A percentile compares a stretch with the other conserved stretches of the same genome.
phyloP scores from a whole-genome alignment of 1,284 basidiomycete species.

The Leucoagaricus sp. region DNA sequence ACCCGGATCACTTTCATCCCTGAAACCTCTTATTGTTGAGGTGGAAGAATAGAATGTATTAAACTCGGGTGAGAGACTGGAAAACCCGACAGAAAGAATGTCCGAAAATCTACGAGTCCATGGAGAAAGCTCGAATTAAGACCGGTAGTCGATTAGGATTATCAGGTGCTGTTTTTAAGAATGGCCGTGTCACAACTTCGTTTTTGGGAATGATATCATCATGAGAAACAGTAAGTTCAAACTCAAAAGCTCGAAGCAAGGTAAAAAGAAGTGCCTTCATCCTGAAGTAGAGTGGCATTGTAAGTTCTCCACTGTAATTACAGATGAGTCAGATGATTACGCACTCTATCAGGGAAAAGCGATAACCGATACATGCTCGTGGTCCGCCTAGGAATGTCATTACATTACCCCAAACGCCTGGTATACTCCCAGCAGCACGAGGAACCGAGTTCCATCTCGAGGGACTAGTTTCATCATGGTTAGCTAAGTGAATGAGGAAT shows the following conservation, averaged over 20 bases:
- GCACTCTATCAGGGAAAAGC: slow-evolving; percentile 44
- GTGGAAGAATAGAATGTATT: too few species aligned
- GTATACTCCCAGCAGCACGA: slow-evolving; percentile 44
- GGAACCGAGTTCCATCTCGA: slow-evolving; percentile 59
- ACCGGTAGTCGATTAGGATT: slow-evolving; percentile 31
- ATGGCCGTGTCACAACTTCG: slow-evolving; percentile 39
- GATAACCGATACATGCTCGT: slow-evolving; percentile 67
- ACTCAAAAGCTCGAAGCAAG: slow-evolving; percentile 56
- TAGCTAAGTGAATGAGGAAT: background rate
- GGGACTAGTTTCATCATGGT: slow-evolving; percentile 33
- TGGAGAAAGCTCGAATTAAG: slow-evolving; percentile 23
- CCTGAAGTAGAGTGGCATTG: slow-evolving; percentile 26
- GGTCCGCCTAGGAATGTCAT: slow-evolving; percentile 66
- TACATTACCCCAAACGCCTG: slow-evolving; percentile 59
- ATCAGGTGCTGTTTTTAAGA: slow-evolving; percentile 34
- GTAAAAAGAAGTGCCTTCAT: slow-evolving; percentile 59
- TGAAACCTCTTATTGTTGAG: too few species aligned
- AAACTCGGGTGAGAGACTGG: too few species aligned
- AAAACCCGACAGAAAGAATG: too few species aligned
- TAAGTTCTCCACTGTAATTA: too few species aligned
- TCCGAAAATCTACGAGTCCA: background rate
- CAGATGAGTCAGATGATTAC: background rate
- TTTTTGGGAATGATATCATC: slow-evolving; percentile 35
- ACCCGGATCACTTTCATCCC: too few species aligned
- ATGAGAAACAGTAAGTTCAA: slow-evolving; percentile 48